Conservation (phyloP, 2,329 filamentous ascomycete genomes). For the Aspergillus ruber region DNA sequence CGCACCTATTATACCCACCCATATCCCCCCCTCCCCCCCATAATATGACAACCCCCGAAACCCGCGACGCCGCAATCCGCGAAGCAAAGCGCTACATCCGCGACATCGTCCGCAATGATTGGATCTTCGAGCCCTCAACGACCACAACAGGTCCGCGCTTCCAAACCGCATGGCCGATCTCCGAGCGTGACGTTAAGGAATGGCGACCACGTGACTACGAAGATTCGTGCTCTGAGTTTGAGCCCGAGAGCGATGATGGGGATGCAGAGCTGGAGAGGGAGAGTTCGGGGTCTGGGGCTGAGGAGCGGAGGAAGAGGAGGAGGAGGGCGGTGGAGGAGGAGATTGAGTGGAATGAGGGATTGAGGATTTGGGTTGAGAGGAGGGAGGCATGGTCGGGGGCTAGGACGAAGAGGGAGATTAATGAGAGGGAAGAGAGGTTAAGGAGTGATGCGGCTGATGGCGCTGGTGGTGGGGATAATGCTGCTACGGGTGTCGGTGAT, state of each 20-base stretch:
- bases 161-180: conserved; percentile 13
- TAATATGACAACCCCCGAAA: conserved; percentile 20
- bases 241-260: conserved; percentile 17
- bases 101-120: conserved; percentile 37
- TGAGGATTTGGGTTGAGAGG: conserved; percentile 70
- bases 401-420: conserved; percentile 21
- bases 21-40: no score
- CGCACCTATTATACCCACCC: neutral
- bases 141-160: conserved; percentile 13
- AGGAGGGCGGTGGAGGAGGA: conserved; percentile 57
- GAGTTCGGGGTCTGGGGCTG: conserved; percentile 23
- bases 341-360: conserved; percentile 70
- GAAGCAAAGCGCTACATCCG: conserved; percentile 37
- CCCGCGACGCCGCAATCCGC: conserved; percentile 34
- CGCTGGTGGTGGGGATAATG: neutral
- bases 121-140: conserved; percentile 28
- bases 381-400: conserved; percentile 84
- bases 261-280: conserved; percentile 23
- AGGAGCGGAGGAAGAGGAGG: conserved; percentile 49
- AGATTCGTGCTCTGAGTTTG: conserved; percentile 32
- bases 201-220: conserved; percentile 34
- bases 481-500: neutral
- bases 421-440: conserved; percentile 12
- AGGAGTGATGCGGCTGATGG: neutral
- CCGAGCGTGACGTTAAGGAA: conserved; percentile 23